Conservation (phyloP, 768 basidiomycete species). For the Piloderma croceum region DNA sequence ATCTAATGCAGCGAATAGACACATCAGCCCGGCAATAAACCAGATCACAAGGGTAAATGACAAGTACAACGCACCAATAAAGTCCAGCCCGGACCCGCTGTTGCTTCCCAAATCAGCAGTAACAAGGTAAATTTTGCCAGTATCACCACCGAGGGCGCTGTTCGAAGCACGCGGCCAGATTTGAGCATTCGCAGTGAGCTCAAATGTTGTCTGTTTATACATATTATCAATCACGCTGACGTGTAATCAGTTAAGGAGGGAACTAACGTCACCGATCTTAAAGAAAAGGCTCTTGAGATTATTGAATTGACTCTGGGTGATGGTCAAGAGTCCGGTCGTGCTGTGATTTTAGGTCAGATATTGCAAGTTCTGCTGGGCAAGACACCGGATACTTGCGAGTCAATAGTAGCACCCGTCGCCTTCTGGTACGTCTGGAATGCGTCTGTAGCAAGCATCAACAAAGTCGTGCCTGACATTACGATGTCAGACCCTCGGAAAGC, state of each 20-base stretch:
- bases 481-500: not conserved
- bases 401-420: constrained; percentile 47
- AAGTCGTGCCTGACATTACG: constrained; percentile 40
- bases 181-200: constrained; percentile 60
- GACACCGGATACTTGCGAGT: constrained; percentile 34
- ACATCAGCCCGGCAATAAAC: constrained; percentile 1
- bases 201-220: constrained; percentile 42
- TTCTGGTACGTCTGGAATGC: constrained; percentile 51
- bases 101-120: constrained; percentile 45
- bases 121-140: constrained; percentile 49
- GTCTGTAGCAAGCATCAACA: constrained; percentile 52
- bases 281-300: constrained; percentile 50
- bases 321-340: constrained; percentile 49
- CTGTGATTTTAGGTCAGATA: constrained; percentile 19
- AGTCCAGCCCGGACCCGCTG: constrained; percentile 57
- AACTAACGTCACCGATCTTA: constrained; percentile 39
- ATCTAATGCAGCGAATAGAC: constrained; percentile 26
- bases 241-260: not conserved
- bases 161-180: constrained; percentile 64
- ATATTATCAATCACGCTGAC: constrained; percentile 1
- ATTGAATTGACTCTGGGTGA: constrained; percentile 44
- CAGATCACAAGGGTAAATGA: not conserved
- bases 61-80: constrained; percentile 42
- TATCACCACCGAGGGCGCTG: constrained; percentile 47
- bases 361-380: not conserved